Conservation (phyloP, 2,329 filamentous ascomycete species). For the Dactylonectria macrodidyma region DNA sequence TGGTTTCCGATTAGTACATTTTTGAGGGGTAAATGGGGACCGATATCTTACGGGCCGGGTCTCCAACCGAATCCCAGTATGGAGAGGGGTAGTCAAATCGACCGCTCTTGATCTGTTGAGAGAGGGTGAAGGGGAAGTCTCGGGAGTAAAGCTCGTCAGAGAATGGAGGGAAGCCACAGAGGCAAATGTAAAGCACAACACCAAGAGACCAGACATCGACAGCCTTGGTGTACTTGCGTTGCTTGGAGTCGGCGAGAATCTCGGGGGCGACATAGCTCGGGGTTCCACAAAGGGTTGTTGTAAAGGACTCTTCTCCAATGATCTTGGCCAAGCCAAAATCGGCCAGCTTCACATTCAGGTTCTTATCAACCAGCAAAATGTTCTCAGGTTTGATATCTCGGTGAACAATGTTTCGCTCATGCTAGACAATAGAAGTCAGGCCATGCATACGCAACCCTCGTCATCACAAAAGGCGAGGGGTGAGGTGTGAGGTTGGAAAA, state of each 20-base stretch:
- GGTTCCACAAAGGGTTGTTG: conserved; percentile 96
- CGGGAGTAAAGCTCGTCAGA: conserved; percentile 89
- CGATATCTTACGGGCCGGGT: conserved; percentile 75
- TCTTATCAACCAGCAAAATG: conserved; percentile 88
- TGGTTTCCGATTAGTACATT: conserved; percentile 42
- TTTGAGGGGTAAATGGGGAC: not conserved
- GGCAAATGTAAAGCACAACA: conserved; percentile 97
- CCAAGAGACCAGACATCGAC: conserved; percentile 98
- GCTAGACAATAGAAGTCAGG: conserved; percentile 67
- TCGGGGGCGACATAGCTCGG: conserved; percentile 97
- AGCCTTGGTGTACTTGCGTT: conserved; percentile 92
- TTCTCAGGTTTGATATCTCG: conserved; percentile 99
- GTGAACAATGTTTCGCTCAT: conserved; percentile 97
- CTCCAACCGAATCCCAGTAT: conserved; percentile 78
- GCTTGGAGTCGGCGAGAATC: conserved; percentile 85
- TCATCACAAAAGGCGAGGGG: too few relatives aligned
- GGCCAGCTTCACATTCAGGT: conserved; percentile 90
- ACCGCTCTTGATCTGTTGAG: conserved; percentile 92
- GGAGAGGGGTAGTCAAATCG: conserved; percentile 96
- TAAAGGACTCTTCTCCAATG: conserved; percentile 98
- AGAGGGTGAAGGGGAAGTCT: conserved; percentile 88
- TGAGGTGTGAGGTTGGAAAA: not conserved
- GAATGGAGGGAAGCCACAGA: conserved; percentile 97
- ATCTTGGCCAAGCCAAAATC: conserved; percentile 99
- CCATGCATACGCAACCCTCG: not conserved